A percentile compares a stretch with the other conserved stretches of the same genome.
These are phyloP conservation scores for Cyamopsis tetragonoloba DNA, from an alignment of 306 rosid genomes.

Conservation along the genomic window DNA sequence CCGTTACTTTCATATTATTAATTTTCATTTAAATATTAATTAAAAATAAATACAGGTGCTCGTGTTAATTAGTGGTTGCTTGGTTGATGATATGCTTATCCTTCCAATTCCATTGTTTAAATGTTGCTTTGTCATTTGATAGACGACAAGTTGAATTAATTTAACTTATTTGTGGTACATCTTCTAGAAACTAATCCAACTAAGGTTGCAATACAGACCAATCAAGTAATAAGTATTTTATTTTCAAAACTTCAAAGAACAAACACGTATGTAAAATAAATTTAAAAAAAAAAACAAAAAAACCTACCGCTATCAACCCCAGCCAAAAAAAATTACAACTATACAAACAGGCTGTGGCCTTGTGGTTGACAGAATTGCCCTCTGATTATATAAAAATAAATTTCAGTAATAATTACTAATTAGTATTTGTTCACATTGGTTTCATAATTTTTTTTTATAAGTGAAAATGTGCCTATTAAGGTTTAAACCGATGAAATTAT, in stretches of 20 bases:
- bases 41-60: not conserved
- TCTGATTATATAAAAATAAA: no score
- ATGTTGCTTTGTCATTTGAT: not conserved
- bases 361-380: slow-evolving; percentile 26
- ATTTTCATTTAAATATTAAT: no score
- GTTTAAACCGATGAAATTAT: no score
- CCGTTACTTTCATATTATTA: not conserved
- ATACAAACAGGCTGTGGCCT: not conserved
- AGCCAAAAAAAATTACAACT: not conserved
- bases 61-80: no score
- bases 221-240: slow-evolving; percentile 6
- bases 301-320: not conserved
- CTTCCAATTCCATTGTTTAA: not conserved
- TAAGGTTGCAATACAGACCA: slow-evolving; percentile 28
- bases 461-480: no score
- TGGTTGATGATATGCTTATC: not conserved
- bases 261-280: not conserved
- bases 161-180: not conserved
- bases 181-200: slow-evolving; percentile 41
- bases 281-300: not conserved
- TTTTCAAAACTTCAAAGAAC: slow-evolving; percentile 17
- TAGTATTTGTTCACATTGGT: no score
- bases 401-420: no score
- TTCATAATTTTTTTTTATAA: no score
- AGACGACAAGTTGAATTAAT: slow-evolving; percentile 11